Evolutionary conservation across 164 flowering plant genomes (phyloP).

Genomic region (Vitis vinifera): ASM3070453v1 NC_081819.1:19862001-19862500

Average conservation of each 20-base stretch:
- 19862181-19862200: constrained; percentile 22
- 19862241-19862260: constrained; percentile 27
- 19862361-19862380: constrained; percentile 80
- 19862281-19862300: constrained; percentile 26
- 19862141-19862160: constrained; percentile 53
- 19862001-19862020: constrained; percentile 61
- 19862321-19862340: constrained; percentile 33
- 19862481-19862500: constrained; percentile 44
- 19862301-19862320: constrained; percentile 34
- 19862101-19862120: constrained; percentile 65
- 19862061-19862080: constrained; percentile 63
- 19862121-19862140: constrained; percentile 71
- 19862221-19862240: constrained; percentile 23
- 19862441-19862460: constrained; percentile 72
- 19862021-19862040: constrained; percentile 56
- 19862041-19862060: constrained; percentile 55
- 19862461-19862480: constrained; percentile 80
- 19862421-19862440: constrained; percentile 67
- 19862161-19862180: constrained; percentile 45
- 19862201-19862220: constrained; percentile 30
- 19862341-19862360: constrained; percentile 48
- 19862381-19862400: constrained; percentile 77
- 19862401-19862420: constrained; percentile 56
- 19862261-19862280: constrained; percentile 32
- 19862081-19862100: constrained; percentile 52